Evolutionary conservation across 495 filamentous ascomycete species (phyloP).

Genomic region (Penicillium coffeae): DNA sequence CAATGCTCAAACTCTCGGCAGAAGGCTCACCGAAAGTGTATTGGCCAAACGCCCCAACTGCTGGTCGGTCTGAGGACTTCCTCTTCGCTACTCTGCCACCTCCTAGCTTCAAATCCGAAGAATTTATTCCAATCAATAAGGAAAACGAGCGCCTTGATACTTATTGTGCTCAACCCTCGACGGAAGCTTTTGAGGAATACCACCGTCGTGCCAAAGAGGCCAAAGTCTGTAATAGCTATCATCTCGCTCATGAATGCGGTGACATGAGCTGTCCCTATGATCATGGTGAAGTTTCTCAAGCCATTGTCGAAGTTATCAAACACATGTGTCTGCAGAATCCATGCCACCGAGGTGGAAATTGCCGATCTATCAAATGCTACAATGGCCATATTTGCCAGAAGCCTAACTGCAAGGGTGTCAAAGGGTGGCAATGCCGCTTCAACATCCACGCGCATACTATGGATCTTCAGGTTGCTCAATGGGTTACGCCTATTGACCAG

Average conservation of each 20-base stretch:
- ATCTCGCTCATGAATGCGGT: constrained; percentile 38
- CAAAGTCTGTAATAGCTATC: constrained; percentile 42
- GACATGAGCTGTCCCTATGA: constrained; percentile 34
- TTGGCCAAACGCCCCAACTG: constrained; percentile 13
- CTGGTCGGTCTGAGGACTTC: constrained; percentile 23
- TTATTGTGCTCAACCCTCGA: constrained; percentile 23
- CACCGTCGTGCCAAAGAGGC: constrained; percentile 29
- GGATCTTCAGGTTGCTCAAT: constrained; percentile 26
- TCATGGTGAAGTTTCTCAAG: constrained; percentile 34
- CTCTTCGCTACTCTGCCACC: constrained; percentile 23
- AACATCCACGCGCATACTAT: constrained; percentile 28
- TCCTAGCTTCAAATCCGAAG: constrained; percentile 20
- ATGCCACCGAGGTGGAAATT: constrained; percentile 30
- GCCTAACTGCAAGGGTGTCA: constrained; percentile 32
- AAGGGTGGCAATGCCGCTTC: constrained; percentile 35
- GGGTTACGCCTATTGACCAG: constrained; percentile 21
- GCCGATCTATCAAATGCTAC: constrained; percentile 41
- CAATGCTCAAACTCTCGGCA: constrained; percentile 4
- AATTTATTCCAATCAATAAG: constrained; percentile 42
- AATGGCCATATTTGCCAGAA: constrained; percentile 46
- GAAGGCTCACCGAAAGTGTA: constrained; percentile 10
- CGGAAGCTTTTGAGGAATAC: constrained; percentile 30
- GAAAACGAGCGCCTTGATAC: constrained; percentile 42
- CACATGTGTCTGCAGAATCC: constrained; percentile 36
- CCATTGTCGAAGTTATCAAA: constrained; percentile 30